phyloP scores from a whole-genome alignment of 2,329 filamentous ascomycete species.

The Zalaria obscura region DNA sequence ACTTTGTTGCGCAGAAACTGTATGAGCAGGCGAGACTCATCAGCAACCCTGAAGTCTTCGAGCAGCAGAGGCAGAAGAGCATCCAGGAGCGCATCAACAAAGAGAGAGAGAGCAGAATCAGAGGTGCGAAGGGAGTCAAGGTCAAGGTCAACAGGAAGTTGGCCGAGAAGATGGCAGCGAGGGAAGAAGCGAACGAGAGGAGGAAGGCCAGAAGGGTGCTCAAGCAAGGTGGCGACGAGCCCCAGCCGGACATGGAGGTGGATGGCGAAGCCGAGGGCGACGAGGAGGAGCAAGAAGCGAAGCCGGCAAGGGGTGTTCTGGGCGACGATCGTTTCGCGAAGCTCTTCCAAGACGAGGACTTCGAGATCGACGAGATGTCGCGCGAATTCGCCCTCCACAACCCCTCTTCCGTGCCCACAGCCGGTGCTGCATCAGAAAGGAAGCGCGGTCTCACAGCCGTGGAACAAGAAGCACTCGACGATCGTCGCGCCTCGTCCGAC shows the following conservation, averaged over 20 bases:
- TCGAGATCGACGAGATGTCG: conserved; percentile 78
- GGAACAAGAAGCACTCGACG: conserved; percentile 43
- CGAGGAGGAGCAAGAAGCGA: conserved; percentile 20
- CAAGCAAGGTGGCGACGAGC: conserved; percentile 46
- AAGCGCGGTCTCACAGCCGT: conserved; percentile 41
- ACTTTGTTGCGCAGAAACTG: conserved; percentile 87
- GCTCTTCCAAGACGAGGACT: conserved; percentile 87
- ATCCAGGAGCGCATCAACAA: conserved; percentile 94
- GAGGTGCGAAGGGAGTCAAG: conserved; percentile 70
- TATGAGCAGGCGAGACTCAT: conserved; percentile 93
- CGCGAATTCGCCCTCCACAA: conserved; percentile 81
- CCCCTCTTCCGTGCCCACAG: conserved; percentile 52
- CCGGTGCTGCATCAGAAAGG: conserved; percentile 19
- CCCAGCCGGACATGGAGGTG: conserved; percentile 43
- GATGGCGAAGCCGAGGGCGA: conserved; percentile 37
- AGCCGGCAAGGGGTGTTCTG: conserved; percentile 40
- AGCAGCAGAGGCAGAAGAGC: conserved; percentile 80
- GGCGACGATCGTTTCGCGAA: conserved; percentile 75
- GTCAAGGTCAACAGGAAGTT: conserved; percentile 78
- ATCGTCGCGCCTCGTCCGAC: conserved; percentile 19
- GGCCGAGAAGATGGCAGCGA: conserved; percentile 48
- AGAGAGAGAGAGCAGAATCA: conserved; percentile 85
- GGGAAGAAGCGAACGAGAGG: conserved; percentile 52
- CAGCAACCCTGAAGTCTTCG: conserved; percentile 83
- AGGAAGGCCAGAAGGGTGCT: conserved; percentile 31